A percentile compares a stretch with the other conserved stretches of the same genome.
Conservation (phyloP, 768 basidiomycete genomes). For the Dioszegia crocea region DNA sequence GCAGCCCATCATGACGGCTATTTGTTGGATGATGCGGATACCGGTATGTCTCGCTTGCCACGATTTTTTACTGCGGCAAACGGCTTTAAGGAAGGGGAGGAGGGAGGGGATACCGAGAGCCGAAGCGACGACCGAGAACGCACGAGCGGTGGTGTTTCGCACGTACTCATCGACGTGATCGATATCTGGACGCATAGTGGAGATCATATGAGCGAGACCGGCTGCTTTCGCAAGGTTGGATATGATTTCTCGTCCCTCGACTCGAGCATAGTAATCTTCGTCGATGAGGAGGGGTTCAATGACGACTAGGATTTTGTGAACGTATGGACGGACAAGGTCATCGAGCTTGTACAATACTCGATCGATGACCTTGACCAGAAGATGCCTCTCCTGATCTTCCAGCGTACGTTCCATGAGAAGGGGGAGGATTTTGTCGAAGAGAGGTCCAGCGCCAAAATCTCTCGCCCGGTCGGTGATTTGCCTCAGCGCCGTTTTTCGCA, state of each 20-base stretch:
- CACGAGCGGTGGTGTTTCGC: constrained; percentile 96
- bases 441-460: constrained; percentile 93
- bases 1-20: constrained; percentile 99
- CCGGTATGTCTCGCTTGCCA: constrained; percentile 99
- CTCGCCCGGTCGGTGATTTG: constrained; percentile 99
- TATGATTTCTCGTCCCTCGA: constrained; percentile 98
- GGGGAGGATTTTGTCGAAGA: constrained; percentile 98
- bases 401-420: constrained; percentile 79
- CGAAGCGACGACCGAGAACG: constrained; percentile 97
- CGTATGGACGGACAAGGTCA: constrained; percentile 96
- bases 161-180: constrained; percentile 99
- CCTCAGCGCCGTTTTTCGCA: constrained; percentile 92
- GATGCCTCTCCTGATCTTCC: constrained; percentile 96
- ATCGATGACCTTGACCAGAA: constrained; percentile 98
- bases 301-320: constrained; percentile 98
- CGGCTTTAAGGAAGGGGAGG: constrained; percentile 95
- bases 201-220: constrained; percentile 99
- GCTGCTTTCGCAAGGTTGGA: constrained; percentile 98
- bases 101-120: constrained; percentile 96
- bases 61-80: constrained; percentile 97
- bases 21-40: constrained; percentile 98
- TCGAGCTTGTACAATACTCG: constrained; percentile 98
- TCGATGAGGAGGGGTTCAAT: constrained; percentile 98
- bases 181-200: constrained; percentile 99
- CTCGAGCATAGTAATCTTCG: constrained; percentile 75